These are phyloP conservation scores for Epichloe amarillans DNA, from an alignment of 2,329 filamentous ascomycete species.

Conservation along the genomic window DNA sequence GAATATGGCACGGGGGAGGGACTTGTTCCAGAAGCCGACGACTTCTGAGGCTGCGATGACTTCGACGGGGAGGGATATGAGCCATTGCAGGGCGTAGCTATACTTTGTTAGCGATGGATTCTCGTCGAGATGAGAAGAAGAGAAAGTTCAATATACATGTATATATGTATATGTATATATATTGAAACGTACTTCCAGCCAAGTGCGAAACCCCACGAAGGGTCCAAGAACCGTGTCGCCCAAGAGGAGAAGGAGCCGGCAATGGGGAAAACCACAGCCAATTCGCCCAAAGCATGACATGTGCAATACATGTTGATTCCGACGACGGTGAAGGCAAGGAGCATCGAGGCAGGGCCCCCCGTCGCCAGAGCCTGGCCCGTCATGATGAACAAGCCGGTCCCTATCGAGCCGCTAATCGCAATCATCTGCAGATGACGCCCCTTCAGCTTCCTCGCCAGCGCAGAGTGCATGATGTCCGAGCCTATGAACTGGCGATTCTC, in stretches of 20 bases:
- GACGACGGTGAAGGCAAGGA: slow-evolving; percentile 64
- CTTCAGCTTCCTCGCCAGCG: slow-evolving; percentile 64
- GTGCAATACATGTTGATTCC: slow-evolving; percentile 85
- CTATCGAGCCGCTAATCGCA: slow-evolving; percentile 80
- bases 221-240: slow-evolving; percentile 83
- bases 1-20: slow-evolving; percentile 55
- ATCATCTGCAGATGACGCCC: slow-evolving; percentile 92
- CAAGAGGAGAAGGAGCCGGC: slow-evolving; percentile 87
- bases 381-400: slow-evolving; percentile 72
- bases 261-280: slow-evolving; percentile 81
- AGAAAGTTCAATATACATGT: too few relatives aligned
- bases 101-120: too few relatives aligned
- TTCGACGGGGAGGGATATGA: slow-evolving; percentile 70
- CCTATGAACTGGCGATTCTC: slow-evolving; percentile 45
- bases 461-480: slow-evolving; percentile 61
- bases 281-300: slow-evolving; percentile 79
- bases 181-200: slow-evolving; percentile 62
- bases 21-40: slow-evolving; percentile 62
- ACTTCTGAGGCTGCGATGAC: slow-evolving; percentile 79
- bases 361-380: slow-evolving; percentile 56
- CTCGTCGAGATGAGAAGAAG: too few relatives aligned
- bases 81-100: slow-evolving; percentile 74
- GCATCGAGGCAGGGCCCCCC: slow-evolving; percentile 73
- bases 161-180: too few relatives aligned
- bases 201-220: slow-evolving; percentile 91